Percentiles rank a stretch among this genome's conserved stretches.
These are phyloP conservation scores for Didymella keratinophila DNA, from an alignment of 2,329 filamentous ascomycete genomes.

Conservation along the genomic window DNA sequence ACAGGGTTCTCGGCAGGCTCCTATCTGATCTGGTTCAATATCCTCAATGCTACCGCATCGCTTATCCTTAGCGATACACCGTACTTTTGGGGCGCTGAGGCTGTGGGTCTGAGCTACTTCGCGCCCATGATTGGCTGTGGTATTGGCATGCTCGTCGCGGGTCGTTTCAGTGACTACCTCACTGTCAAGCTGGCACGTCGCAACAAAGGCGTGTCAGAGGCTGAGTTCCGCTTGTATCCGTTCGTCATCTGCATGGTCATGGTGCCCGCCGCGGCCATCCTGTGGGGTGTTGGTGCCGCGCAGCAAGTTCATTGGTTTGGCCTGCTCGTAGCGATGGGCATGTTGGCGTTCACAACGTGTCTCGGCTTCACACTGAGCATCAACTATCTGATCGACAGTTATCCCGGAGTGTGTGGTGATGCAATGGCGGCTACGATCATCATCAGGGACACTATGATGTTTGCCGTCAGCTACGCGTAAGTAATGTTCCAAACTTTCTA, in stretches of 20 bases:
- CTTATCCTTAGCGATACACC: conserved; percentile 33
- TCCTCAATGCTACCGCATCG: conserved; percentile 40
- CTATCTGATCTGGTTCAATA: conserved; percentile 41
- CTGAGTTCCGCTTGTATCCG: conserved; percentile 53
- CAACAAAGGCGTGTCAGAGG: conserved; percentile 52
- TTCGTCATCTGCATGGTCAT: conserved; percentile 52
- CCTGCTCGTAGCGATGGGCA: conserved; percentile 58
- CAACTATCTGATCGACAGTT: conserved; percentile 59
- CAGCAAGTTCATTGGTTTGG: conserved; percentile 60
- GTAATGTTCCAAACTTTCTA: background rate
- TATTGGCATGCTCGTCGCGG: conserved; percentile 29
- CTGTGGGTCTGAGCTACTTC: conserved; percentile 35
- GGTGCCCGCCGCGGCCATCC: conserved; percentile 55
- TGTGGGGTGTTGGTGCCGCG: conserved; percentile 62
- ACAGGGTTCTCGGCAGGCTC: conserved; percentile 38
- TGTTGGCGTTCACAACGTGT: conserved; percentile 31
- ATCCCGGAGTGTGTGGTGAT: conserved; percentile 58
- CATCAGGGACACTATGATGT: conserved; percentile 60
- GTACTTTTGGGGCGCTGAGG: conserved; percentile 35
- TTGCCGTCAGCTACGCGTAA: conserved; percentile 59
- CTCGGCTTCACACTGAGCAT: conserved; percentile 56
- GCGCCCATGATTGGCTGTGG: conserved; percentile 34
- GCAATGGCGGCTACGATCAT: conserved; percentile 61
- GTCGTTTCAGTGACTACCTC: conserved; percentile 37
- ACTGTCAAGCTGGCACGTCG: conserved; percentile 45